phyloP scores from a whole-genome alignment of 495 filamentous ascomycete genomes.

The Cercophora sp. region DNA sequence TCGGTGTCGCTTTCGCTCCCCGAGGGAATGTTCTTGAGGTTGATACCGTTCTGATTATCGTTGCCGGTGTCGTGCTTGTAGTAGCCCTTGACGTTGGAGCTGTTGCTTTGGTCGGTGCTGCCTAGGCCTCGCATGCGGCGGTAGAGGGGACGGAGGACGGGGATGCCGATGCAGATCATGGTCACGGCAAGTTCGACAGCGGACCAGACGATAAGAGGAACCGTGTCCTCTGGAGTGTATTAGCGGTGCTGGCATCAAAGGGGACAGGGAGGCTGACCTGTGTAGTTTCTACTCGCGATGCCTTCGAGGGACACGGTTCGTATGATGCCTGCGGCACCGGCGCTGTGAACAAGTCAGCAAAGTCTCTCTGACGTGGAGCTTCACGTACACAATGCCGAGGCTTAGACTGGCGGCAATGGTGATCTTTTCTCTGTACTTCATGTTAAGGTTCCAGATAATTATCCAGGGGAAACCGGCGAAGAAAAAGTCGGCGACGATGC shows the following conservation, averaged over 20 bases:
- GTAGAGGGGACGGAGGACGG: constrained; percentile 14
- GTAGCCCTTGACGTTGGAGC: background rate
- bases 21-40: background rate
- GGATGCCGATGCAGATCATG: constrained; percentile 14
- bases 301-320: constrained; percentile 12
- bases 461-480: constrained; percentile 43
- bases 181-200: constrained; percentile 13
- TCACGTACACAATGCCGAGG: constrained; percentile 44
- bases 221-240: constrained; percentile 11
- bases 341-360: background rate
- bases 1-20: background rate
- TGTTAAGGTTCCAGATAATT: constrained; percentile 47
- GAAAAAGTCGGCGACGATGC: constrained; percentile 42
- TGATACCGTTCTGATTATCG: background rate
- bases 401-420: constrained; percentile 47
- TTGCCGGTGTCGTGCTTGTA: constrained; percentile 12
- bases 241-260: background rate
- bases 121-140: background rate
- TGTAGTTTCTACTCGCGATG: constrained; percentile 10
- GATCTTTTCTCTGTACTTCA: constrained; percentile 42
- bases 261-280: constrained; percentile 7
- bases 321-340: constrained; percentile 11
- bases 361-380: background rate
- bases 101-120: background rate
- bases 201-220: constrained; percentile 14